Percentiles rank a stretch among this genome's conserved stretches.
Evolutionary conservation across 768 basidiomycete species (phyloP).

Genomic region (Hygrophoropsis aurantiaca): DNA sequence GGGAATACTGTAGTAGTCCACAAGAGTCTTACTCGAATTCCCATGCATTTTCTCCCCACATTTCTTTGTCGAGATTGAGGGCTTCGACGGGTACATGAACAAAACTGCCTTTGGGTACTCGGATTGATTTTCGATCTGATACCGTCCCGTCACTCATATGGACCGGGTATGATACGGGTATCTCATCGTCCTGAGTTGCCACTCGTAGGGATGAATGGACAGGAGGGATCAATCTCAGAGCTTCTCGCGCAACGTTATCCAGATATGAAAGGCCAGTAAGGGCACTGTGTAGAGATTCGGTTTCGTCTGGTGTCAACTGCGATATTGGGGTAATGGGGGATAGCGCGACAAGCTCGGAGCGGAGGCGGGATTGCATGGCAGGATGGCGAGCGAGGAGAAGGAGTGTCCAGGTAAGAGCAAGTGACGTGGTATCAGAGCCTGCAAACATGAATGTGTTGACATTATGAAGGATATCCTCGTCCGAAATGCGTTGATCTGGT

Average conservation of each 20-base stretch:
- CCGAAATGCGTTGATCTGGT: constrained; percentile 73
- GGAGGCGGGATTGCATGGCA: constrained; percentile 65
- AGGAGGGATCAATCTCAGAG: constrained; percentile 76
- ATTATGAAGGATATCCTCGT: constrained; percentile 82
- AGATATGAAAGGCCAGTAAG: constrained; percentile 68
- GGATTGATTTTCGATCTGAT: constrained; percentile 41
- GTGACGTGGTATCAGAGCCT: constrained; percentile 84
- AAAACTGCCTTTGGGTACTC: constrained; percentile 65
- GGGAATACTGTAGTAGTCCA: neutral
- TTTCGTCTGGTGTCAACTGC: constrained; percentile 60
- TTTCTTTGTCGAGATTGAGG: constrained; percentile 71
- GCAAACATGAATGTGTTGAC: constrained; percentile 91
- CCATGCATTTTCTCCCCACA: constrained; percentile 85
- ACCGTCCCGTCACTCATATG: constrained; percentile 46
- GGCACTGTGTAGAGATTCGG: constrained; percentile 54
- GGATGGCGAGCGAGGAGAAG: constrained; percentile 69
- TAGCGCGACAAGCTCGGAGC: constrained; percentile 61
- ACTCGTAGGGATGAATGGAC: constrained; percentile 80
- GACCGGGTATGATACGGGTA: constrained; percentile 72
- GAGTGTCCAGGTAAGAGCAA: constrained; percentile 85
- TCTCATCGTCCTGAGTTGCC: constrained; percentile 72
- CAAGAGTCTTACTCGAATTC: constrained; percentile 62
- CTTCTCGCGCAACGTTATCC: constrained; percentile 75
- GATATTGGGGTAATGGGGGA: constrained; percentile 40
- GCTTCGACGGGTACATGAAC: constrained; percentile 80